Base-by-base conservation (phyloP, 164 flowering plant genomes). In the Tinospora cordifolia region DNA sequence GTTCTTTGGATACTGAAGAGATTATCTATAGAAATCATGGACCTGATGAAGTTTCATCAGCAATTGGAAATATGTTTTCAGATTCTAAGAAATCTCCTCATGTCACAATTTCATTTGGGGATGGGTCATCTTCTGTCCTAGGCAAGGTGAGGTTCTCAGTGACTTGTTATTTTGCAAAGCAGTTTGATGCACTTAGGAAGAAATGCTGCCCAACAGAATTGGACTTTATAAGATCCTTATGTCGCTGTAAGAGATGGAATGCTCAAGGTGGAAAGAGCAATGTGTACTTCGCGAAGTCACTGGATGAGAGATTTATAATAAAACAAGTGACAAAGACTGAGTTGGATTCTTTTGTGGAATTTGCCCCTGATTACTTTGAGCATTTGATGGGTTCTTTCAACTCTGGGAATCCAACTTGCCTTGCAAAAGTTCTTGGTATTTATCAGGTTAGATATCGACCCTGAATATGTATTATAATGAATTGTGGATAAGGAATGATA, bases 181-280 rank as follows among this genome's bases (percentile, higher is more conserved):
- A 85, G 74, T 91, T 91, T 84, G 88, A 89, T 69, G 74, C 81
- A 34, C 83, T 90, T 54, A 80, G 96, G 70, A 84, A 78, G 79
- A 86, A 80, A 77, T 90, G 96, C 77, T 88, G 93, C 78, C 89
- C 89, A 14, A 80, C 78, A 72, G 87, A 86, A 81, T 77, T 86
- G n/a, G 90, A 87, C 66, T 89, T 81, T 76, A 71, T 91, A 0
- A 81, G 91, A 38, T 91, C 93, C 21, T 72, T 91, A 68, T 85
- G 97, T 76, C 91, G 92, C 47, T 85, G 93, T 76, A 84, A 44
- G 67, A 83, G 80, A 77, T 91, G 97, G 97, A 81, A 86, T 74
- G 92, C 93, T 5, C 90, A 91, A 78, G 93, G 93, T 38, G 97
- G 97, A 30, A 91, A 91, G 76, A 91, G 93, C 81, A 89, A 87